Evolutionary conservation across 1,284 basidiomycete genomes (phyloP).

Genomic region (Trichosporon sp.): DNA sequence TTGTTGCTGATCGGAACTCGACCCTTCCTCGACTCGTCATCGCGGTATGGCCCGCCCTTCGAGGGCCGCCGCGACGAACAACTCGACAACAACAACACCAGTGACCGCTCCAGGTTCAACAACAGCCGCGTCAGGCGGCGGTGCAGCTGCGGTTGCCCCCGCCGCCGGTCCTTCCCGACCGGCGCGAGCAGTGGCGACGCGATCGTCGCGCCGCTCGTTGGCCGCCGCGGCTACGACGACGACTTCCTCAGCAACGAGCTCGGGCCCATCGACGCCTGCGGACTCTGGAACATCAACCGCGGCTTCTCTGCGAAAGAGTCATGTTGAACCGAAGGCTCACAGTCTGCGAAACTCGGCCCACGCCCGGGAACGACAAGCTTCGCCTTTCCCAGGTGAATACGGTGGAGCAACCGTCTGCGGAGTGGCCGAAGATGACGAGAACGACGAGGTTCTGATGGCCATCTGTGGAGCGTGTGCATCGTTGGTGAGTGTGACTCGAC

Average conservation of each 20-base stretch:
- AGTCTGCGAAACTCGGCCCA: constrained; percentile 43
- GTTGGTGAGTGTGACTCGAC: constrained; percentile 40
- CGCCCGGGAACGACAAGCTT: constrained; percentile 43
- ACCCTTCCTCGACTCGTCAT: constrained; percentile 10
- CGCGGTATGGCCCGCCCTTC: constrained; percentile 35
- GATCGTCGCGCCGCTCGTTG: constrained; percentile 17
- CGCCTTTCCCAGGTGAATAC: constrained; percentile 48
- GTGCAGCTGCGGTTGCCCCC: constrained; percentile 17
- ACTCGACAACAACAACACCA: constrained; percentile 20
- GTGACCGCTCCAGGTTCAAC: constrained; percentile 3
- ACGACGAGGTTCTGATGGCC: constrained; percentile 53
- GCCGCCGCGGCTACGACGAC: neutral
- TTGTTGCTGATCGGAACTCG: constrained; percentile 9
- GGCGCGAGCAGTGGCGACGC: constrained; percentile 18
- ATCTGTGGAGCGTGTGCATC: constrained; percentile 46
- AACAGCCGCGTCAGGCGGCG: constrained; percentile 7
- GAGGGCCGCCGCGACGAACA: constrained; percentile 30
- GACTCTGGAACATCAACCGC: constrained; percentile 19
- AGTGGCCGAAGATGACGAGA: constrained; percentile 49
- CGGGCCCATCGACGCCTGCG: constrained; percentile 20
- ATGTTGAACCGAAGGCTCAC: constrained; percentile 47
- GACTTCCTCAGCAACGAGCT: constrained; percentile 7
- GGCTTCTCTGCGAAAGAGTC: constrained; percentile 20
- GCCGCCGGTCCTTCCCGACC: constrained; percentile 13
- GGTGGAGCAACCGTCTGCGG: constrained; percentile 48